A percentile compares a stretch with the other conserved stretches of the same genome.
Evolutionary conservation across 371 early-diverging fungal species (phyloP).

Genomic region (Mortierella sp.): DNA sequence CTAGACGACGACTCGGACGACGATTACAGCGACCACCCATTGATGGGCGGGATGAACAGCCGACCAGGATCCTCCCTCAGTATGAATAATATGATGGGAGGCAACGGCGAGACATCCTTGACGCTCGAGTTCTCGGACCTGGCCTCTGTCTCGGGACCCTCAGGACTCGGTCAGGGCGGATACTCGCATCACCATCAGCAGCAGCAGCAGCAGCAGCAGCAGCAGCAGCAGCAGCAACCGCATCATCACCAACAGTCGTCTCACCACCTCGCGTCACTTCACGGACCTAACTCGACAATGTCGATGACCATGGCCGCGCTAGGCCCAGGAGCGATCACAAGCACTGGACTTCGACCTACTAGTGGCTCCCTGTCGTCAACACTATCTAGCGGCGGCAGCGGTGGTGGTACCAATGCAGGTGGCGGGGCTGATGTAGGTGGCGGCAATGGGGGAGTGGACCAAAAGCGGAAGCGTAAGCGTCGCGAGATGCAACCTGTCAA

Average conservation of each 20-base stretch:
- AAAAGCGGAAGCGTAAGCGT: constrained; percentile 66
- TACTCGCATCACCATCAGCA: constrained; percentile 20
- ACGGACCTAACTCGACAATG: constrained; percentile 1
- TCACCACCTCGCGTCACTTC: constrained; percentile 17
- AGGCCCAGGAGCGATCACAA: constrained; percentile 12
- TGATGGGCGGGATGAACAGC: constrained; percentile 36
- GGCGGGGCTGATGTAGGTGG: background rate
- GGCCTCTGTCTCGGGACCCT: constrained; percentile 41
- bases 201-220: background rate
- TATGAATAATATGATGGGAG: constrained; percentile 53
- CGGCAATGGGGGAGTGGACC: constrained; percentile 15
- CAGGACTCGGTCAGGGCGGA: constrained; percentile 11
- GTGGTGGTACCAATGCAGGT: background rate
- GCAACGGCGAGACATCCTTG: constrained; percentile 41
- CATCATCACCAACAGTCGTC: too few relatives aligned
- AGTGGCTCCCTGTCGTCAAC: background rate
- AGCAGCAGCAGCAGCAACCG: background rate
- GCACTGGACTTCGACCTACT: background rate
- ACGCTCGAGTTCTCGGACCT: constrained; percentile 46
- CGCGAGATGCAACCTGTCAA: constrained; percentile 78
- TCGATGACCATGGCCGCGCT: constrained; percentile 26
- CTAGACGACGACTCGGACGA: constrained; percentile 50
- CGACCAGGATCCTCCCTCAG: constrained; percentile 54
- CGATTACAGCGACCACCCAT: constrained; percentile 40
- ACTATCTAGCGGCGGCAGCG: background rate